Evolutionary conservation across 768 basidiomycete genomes (phyloP).

Genomic region (Terana coerulea): DNA sequence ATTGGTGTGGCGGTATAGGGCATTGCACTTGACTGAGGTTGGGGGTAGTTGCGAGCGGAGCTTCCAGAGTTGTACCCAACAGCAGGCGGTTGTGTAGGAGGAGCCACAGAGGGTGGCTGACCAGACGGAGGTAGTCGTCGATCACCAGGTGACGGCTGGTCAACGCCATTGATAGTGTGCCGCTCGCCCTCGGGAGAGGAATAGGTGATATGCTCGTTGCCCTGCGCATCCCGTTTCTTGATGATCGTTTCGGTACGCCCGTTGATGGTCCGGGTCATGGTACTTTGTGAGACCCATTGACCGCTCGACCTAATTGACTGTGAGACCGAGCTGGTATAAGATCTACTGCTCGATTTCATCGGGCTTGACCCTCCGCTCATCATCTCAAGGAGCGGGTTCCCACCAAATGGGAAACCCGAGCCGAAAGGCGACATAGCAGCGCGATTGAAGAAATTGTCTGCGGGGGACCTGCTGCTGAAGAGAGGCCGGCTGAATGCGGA

Average conservation of each 20-base stretch:
- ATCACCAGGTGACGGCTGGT: conserved; percentile 25
- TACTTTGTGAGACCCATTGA: conserved; percentile 49
- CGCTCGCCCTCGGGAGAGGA: conserved; percentile 65
- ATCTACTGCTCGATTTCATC: too few relatives aligned
- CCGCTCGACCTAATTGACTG: conserved; percentile 35
- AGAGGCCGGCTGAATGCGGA: conserved; percentile 11
- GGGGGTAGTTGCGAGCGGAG: neutral
- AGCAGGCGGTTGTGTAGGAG: neutral
- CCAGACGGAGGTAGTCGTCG: neutral
- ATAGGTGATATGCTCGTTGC: conserved; percentile 69
- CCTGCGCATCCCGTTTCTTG: conserved; percentile 58
- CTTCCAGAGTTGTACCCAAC: neutral
- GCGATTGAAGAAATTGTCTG: neutral
- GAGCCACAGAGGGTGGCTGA: neutral
- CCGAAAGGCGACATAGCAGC: conserved; percentile 8
- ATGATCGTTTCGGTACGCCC: conserved; percentile 60
- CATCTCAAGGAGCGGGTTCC: conserved; percentile 4
- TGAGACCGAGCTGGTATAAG: conserved; percentile 26
- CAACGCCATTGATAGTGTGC: conserved; percentile 65
- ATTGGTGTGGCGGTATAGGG: neutral
- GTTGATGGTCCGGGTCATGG: conserved; percentile 54
- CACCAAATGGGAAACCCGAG: conserved; percentile 6
- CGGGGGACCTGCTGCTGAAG: conserved; percentile 4
- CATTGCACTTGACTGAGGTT: neutral
- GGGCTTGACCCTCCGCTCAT: neutral